These are phyloP conservation scores for Parathielavia hyrcaniae DNA, from an alignment of 495 filamentous ascomycete genomes.

Conservation along the genomic window DNA sequence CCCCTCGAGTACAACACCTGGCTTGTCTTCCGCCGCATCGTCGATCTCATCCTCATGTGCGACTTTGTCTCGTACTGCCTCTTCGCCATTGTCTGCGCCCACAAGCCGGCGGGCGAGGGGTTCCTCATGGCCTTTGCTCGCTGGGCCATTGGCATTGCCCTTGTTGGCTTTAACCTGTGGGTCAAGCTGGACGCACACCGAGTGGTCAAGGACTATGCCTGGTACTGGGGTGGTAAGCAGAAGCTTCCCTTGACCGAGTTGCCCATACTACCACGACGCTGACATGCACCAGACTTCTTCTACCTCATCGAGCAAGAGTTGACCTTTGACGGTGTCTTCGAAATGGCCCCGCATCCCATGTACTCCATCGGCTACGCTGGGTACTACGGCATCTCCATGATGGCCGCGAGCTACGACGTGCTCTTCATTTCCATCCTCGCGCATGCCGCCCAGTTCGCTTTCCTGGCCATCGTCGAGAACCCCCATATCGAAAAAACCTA, in stretches of 20 bases:
- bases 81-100: slow-evolving; percentile 85
- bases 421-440: slow-evolving; percentile 92
- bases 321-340: slow-evolving; percentile 97
- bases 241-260: background rate
- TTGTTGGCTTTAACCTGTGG: slow-evolving; percentile 97
- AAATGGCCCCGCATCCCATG: slow-evolving; percentile 99
- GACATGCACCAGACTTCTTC: slow-evolving; percentile 68
- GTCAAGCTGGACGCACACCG: slow-evolving; percentile 96
- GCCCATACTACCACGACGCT: slow-evolving; percentile 3
- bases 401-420: slow-evolving; percentile 96
- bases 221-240: slow-evolving; percentile 78
- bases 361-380: slow-evolving; percentile 98
- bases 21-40: slow-evolving; percentile 89
- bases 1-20: slow-evolving; percentile 98
- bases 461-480: slow-evolving; percentile 84
- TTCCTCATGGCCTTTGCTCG: slow-evolving; percentile 60
- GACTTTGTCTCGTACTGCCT: slow-evolving; percentile 95
- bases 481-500: slow-evolving; percentile 98
- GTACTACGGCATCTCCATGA: slow-evolving; percentile 97
- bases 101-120: slow-evolving; percentile 64
- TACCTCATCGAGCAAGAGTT: slow-evolving; percentile 96
- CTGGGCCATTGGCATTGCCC: slow-evolving; percentile 70
- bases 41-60: slow-evolving; percentile 95
- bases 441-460: slow-evolving; percentile 90
- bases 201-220: slow-evolving; percentile 98